Base-by-base conservation (phyloP, 306 rosid genomes). In the Glycine soja region DNA sequence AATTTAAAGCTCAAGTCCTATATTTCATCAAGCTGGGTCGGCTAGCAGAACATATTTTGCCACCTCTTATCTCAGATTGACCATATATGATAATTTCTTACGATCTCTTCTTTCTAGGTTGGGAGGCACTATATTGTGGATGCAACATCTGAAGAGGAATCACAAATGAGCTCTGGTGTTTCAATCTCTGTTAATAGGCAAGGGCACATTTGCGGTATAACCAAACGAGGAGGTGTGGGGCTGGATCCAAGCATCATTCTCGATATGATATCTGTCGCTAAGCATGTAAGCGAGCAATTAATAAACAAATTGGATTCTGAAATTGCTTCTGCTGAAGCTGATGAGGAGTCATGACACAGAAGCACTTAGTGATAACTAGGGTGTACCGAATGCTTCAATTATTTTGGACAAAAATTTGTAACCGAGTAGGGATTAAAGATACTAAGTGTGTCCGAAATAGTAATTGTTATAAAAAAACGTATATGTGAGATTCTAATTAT, bases 71-170 rank as follows among this genome's bases (percentile, higher is more conserved):
- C 78, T 67, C 51, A 43, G 12, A 36, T 75, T 70, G 3, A 10
- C 8, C 62, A 36, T 48, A 40, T 42, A 12, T 24, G 75, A 78
- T 14, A 48, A 42, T 57, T 51, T 84, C 57, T 34, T 5, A 42
- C 10, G 62, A 56, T 83, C 70, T 81, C 18, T 77, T 15, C 70
- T 79, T 84, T 51, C 0, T 75, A 94, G 97, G 79, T 92, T 38
- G 97, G 97, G 16, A 89, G 76, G 80, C 95, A 95, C 87, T 95
- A 92, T 77, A 88, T 95, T 52, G 97, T 90, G 52, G 97, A 95
- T 78, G 94, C 97, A 51, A 91, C 97, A 6, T 72, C 87, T 52
- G 97, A 92, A 87, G 98, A 95, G 86, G 98, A 95, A 70, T 90
- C 97, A 47, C 95, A 95, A 76, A 92, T 92, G 97, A 92, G 79